Evolutionary conservation across 805 yeast genomes (phyloP).

Genomic region (Scheffersomyces ergatensis): DNA sequence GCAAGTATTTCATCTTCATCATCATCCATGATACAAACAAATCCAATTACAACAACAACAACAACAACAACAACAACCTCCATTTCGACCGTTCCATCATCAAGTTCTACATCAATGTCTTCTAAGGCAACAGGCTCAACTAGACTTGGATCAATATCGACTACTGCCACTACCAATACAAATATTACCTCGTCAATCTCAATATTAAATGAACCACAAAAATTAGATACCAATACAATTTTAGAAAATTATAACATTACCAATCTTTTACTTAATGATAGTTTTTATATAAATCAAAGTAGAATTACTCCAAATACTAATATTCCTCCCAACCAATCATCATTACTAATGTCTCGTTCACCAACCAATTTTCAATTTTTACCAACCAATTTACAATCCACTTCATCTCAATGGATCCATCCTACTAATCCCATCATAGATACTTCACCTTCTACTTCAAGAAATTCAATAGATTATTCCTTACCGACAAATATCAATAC

Average conservation of each 20-base stretch:
- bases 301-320: not conserved
- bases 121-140: constrained; percentile 1
- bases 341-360: too few species aligned
- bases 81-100: constrained; percentile 4
- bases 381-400: not conserved
- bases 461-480: not conserved
- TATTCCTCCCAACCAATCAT: not conserved
- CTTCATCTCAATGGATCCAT: not conserved
- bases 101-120: constrained; percentile 1
- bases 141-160: not conserved
- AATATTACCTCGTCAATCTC: not conserved
- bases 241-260: constrained; percentile 25
- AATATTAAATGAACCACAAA: not conserved
- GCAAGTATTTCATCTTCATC: not conserved
- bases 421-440: not conserved
- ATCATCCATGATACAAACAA: not conserved
- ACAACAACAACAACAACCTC: constrained; percentile 2
- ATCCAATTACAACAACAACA: not conserved
- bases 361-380: not conserved
- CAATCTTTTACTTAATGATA: constrained; percentile 20
- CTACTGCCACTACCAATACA: not conserved
- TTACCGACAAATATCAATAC: constrained; percentile 14
- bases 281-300: constrained; percentile 7
- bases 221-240: constrained; percentile 8
- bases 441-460: not conserved